phyloP scores from a whole-genome alignment of 2,329 filamentous ascomycete species.

The Trichoderma polysporum region DNA sequence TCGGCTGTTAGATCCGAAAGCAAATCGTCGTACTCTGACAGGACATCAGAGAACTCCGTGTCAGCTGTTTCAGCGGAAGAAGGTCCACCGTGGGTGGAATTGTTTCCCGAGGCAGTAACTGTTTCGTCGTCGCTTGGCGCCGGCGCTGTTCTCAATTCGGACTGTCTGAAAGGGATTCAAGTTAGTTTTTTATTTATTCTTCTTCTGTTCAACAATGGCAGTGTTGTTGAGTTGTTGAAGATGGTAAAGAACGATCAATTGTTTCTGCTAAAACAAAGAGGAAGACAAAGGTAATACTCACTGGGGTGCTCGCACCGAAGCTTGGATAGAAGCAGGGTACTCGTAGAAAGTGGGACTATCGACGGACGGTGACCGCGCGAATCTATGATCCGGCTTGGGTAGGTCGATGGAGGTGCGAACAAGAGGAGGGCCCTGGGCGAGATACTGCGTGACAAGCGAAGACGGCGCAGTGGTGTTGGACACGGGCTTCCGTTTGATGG shows the following conservation, averaged over 20 bases:
- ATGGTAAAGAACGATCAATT: background rate
- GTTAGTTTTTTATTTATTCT: background rate
- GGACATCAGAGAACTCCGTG: conserved; percentile 43
- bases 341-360: conserved; percentile 65
- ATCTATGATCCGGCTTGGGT: conserved; percentile 51
- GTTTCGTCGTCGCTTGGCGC: conserved; percentile 17
- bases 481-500: conserved; percentile 61
- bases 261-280: background rate
- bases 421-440: conserved; percentile 27
- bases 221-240: background rate
- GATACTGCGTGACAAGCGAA: conserved; percentile 18
- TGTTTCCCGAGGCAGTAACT: conserved; percentile 15
- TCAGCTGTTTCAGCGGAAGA: conserved; percentile 25
- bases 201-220: background rate
- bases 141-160: background rate
- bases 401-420: conserved; percentile 39
- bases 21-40: conserved; percentile 46
- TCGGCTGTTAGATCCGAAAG: conserved; percentile 37
- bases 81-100: conserved; percentile 10
- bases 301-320: conserved; percentile 26
- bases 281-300: conserved; percentile 28
- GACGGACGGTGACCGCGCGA: conserved; percentile 54
- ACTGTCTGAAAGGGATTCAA: background rate
- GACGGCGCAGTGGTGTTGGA: conserved; percentile 46
- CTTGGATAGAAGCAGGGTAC: conserved; percentile 41